Percentiles rank a stretch among this genome's conserved stretches.
phyloP scores from a whole-genome alignment of 164 flowering plant species.

The Magnolia sinica region DNA sequence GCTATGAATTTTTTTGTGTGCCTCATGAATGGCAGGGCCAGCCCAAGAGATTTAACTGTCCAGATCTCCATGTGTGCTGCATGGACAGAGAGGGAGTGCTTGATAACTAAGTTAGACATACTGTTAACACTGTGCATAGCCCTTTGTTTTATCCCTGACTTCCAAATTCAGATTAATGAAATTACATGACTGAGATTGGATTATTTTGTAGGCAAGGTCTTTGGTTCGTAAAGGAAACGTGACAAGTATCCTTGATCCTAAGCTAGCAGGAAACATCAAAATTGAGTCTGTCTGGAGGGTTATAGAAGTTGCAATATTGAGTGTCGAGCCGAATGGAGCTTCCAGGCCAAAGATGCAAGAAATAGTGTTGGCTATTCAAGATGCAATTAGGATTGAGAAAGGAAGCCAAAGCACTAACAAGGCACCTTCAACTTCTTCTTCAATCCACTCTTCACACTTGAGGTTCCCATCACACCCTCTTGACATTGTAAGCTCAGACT shows the following conservation, averaged over 20 bases:
- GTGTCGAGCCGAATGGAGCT: slow-evolving; percentile 60
- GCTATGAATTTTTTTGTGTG: no score
- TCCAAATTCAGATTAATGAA: not conserved
- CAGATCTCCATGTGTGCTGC: not conserved
- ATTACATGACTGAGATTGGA: not conserved
- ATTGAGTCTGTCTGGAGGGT: slow-evolving; percentile 86
- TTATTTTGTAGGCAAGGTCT: slow-evolving; percentile 64
- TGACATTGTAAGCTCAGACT: slow-evolving; percentile 63
- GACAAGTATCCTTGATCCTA: slow-evolving; percentile 62
- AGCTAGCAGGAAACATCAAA: slow-evolving; percentile 48
- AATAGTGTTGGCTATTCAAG: slow-evolving; percentile 77
- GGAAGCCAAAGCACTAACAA: slow-evolving; percentile 29
- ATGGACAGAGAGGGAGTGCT: not conserved
- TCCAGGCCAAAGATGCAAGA: slow-evolving; percentile 90
- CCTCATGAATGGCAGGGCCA: no score
- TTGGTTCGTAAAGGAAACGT: slow-evolving; percentile 77
- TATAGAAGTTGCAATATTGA: slow-evolving; percentile 80
- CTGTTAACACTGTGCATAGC: not conserved
- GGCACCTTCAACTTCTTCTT: slow-evolving; percentile 34
- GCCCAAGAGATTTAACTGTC: not conserved
- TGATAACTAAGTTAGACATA: not conserved
- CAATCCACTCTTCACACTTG: slow-evolving; percentile 48
- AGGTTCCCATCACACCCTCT: slow-evolving; percentile 63
- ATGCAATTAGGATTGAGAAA: slow-evolving; percentile 73
- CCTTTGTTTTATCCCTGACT: not conserved